Percentiles rank a stretch among this genome's conserved stretches.
Conservation (phyloP, 345 rosid species). For the Hibiscus syriacus region DNA sequence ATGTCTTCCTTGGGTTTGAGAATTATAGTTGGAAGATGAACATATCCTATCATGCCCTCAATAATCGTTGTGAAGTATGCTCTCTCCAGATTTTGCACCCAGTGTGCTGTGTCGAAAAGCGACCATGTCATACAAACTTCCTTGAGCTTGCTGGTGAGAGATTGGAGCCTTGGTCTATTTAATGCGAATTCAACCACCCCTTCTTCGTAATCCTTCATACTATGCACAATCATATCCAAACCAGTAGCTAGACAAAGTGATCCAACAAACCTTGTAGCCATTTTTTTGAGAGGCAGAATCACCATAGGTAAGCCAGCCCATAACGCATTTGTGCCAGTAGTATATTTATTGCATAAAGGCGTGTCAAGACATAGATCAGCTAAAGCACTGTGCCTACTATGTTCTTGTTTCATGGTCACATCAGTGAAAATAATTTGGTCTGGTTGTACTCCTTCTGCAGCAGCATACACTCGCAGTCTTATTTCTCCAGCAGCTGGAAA, state of each 20-base stretch:
- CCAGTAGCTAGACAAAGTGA: too few species aligned
- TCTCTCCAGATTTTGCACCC: too few species aligned
- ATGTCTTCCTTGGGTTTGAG: too few species aligned
- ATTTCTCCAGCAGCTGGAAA: conserved; percentile 98
- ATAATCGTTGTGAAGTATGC: too few species aligned
- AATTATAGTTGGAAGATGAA: too few species aligned
- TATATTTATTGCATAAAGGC: conserved; percentile 97
- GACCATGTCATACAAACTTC: too few species aligned
- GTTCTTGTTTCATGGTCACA: conserved; percentile 95
- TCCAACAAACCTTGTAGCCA: conserved; percentile 99
- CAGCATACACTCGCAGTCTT: conserved; percentile 84
- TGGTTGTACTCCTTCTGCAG: conserved; percentile 70
- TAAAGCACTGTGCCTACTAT: conserved; percentile 82
- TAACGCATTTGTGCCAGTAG: conserved; percentile 92
- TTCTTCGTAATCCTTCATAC: conserved; percentile 91
- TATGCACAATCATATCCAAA: conserved; percentile 85
- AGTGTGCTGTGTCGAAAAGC: too few species aligned
- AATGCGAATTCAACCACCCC: too few species aligned
- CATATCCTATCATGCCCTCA: too few species aligned
- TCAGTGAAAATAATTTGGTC: conserved; percentile 94
- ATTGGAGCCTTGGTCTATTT: too few species aligned
- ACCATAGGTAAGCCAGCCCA: conserved; percentile 99
- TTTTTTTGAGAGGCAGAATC: conserved; percentile 87
- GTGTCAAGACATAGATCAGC: conserved; percentile 96
- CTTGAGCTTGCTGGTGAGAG: too few species aligned